phyloP scores from a whole-genome alignment of 2,329 filamentous ascomycete species.

The Geosmithia morbida region DNA sequence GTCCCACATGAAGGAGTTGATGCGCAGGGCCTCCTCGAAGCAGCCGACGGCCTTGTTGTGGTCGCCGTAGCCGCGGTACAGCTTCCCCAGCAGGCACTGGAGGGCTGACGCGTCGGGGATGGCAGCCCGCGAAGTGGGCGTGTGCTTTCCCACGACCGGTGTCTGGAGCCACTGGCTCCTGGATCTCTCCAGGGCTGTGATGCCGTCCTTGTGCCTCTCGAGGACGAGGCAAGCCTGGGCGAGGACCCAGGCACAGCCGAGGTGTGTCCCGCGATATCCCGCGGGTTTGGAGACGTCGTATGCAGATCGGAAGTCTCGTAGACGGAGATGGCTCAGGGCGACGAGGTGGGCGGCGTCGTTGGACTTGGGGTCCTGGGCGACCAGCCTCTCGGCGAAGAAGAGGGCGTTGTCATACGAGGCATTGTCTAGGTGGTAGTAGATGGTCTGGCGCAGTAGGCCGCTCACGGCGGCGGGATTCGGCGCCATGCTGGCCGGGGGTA shows the following conservation, averaged over 20 bases:
- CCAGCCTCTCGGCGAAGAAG: conserved; percentile 80
- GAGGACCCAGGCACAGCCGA: conserved; percentile 84
- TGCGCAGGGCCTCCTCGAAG: conserved; percentile 77
- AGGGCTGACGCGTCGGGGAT: conserved; percentile 73
- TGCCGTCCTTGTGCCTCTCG: conserved; percentile 67
- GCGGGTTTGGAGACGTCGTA: conserved; percentile 67
- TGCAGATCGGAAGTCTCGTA: conserved; percentile 72
- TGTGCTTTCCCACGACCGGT: conserved; percentile 72
- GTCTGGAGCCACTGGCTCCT: conserved; percentile 61
- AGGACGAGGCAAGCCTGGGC: conserved; percentile 76
- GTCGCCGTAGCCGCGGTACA: conserved; percentile 71
- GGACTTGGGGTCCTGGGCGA: conserved; percentile 69
- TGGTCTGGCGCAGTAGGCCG: conserved; percentile 40
- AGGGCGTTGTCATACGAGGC: conserved; percentile 78
- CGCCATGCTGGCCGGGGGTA: conserved; percentile 26
- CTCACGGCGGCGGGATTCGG: conserved; percentile 34
- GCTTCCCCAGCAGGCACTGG: conserved; percentile 72
- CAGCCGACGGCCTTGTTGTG: conserved; percentile 72
- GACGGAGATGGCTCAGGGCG: conserved; percentile 69
- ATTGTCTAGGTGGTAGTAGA: conserved; percentile 72
- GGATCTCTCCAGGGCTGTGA: conserved; percentile 70
- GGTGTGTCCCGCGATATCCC: conserved; percentile 56
- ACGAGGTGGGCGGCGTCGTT: conserved; percentile 72
- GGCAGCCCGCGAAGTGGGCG: conserved; percentile 57
- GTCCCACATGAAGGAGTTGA: conserved; percentile 97